Conservation (phyloP, 2,329 filamentous ascomycete species). For the Lasiodiplodia hormozganensis region DNA sequence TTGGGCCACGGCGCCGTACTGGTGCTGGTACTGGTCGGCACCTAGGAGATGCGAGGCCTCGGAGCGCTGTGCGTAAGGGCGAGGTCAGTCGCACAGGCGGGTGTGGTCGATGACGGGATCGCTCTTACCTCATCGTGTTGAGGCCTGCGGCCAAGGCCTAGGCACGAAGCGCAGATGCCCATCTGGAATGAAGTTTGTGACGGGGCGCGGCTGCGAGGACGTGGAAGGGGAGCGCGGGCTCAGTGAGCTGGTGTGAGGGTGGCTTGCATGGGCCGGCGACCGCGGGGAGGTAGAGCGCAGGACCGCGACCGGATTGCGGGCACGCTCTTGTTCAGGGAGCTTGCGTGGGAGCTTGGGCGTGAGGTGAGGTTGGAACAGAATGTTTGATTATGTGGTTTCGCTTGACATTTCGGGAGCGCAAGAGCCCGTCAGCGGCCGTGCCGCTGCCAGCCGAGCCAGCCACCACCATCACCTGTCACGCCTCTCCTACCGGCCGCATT, state of each 20-base stretch:
- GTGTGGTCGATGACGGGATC: conserved; percentile 7
- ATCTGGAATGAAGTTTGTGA: conserved; percentile 38
- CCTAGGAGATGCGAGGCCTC: conserved; percentile 56
- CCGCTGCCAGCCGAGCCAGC: conserved; percentile 4
- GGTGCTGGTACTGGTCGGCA: conserved; percentile 49
- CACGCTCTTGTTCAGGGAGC: conserved; percentile 23
- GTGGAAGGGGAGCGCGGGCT: conserved; percentile 4
- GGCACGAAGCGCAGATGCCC: conserved; percentile 58
- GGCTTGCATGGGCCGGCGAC: conserved; percentile 22
- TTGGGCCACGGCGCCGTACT: conserved; percentile 51
- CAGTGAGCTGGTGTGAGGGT: conserved; percentile 28
- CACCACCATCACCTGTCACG: conserved; percentile 7
- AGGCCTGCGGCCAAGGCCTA: conserved; percentile 52
- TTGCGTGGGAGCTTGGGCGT: neutral
- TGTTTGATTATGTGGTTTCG: conserved; percentile 30
- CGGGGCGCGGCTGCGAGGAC: conserved; percentile 22
- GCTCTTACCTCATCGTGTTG: conserved; percentile 53
- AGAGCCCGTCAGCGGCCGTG: conserved; percentile 16
- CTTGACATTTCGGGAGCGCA: conserved; percentile 19
- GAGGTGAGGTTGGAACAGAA: conserved; percentile 29
- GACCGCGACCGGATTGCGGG: conserved; percentile 13
- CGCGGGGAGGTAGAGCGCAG: conserved; percentile 4
- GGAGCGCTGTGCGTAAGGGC: conserved; percentile 45
- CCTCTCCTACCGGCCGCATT: conserved; percentile 8
- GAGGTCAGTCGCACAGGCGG: conserved; percentile 21